phyloP scores from a whole-genome alignment of 345 rosid species.

The Syzygium aromaticum region DNA sequence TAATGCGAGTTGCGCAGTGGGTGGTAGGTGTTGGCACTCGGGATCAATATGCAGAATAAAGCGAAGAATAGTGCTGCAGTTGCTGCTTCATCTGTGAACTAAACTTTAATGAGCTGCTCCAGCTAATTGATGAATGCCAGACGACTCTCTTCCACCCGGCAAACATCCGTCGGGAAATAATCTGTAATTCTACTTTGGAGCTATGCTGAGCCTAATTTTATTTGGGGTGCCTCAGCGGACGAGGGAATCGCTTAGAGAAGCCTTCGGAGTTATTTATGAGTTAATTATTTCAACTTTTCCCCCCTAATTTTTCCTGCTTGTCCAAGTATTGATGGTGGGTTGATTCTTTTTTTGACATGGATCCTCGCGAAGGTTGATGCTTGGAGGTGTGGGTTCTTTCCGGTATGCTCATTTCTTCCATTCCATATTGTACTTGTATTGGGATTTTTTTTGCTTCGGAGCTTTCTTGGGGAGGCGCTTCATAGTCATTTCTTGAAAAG shows the following conservation, averaged over 20 bases:
- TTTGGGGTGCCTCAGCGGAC: conserved; percentile 24
- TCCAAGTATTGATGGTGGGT: conserved; percentile 9
- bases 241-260: conserved; percentile 9
- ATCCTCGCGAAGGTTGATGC: conserved; percentile 5
- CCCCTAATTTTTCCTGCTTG: conserved; percentile 3
- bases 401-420: not conserved
- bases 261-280: conserved; percentile 7
- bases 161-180: not conserved
- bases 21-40: not conserved
- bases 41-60: not conserved
- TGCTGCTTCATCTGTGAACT: not conserved
- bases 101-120: not conserved
- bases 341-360: conserved; percentile 4
- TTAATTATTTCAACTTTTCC: not conserved
- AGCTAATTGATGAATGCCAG: conserved; percentile 1
- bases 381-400: conserved; percentile 2
- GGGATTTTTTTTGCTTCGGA: not conserved
- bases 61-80: not conserved
- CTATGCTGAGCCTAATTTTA: conserved; percentile 29
- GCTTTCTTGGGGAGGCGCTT: not conserved
- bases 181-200: conserved; percentile 7
- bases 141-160: not conserved
- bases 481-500: not conserved
- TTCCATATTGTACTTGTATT: not conserved
- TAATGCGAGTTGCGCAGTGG: too few relatives aligned